These are phyloP conservation scores for Trichophyton mentagrophytes DNA, from an alignment of 2,329 filamentous ascomycete genomes.

Conservation along the genomic window DNA sequence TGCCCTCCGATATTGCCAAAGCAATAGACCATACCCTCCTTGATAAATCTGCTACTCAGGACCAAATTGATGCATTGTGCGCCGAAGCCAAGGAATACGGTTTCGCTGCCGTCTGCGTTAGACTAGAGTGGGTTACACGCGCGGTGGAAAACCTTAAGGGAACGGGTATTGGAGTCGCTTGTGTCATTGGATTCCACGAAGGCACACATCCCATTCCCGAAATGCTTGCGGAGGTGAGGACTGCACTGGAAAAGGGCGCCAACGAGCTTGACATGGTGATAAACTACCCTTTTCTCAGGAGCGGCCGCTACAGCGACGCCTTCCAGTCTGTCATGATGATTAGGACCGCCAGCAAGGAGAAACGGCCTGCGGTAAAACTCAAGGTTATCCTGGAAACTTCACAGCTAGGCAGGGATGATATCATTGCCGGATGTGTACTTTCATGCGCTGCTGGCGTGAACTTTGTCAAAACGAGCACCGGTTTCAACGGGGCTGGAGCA, in stretches of 20 bases:
- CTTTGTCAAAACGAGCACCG: slow-evolving; percentile 50
- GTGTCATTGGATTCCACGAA: slow-evolving; percentile 49
- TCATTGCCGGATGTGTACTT: slow-evolving; percentile 42
- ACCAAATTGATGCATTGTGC: slow-evolving; percentile 43
- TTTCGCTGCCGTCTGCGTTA: slow-evolving; percentile 44
- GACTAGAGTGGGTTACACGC: slow-evolving; percentile 39
- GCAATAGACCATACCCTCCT: slow-evolving; percentile 35
- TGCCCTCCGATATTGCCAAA: slow-evolving; percentile 20
- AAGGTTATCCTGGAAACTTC: slow-evolving; percentile 51
- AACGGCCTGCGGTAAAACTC: slow-evolving; percentile 24
- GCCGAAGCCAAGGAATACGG: slow-evolving; percentile 38
- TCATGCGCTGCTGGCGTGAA: slow-evolving; percentile 42
- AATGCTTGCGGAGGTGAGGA: slow-evolving; percentile 41
- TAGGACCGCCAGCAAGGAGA: slow-evolving; percentile 26
- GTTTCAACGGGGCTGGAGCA: slow-evolving; percentile 45
- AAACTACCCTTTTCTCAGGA: slow-evolving; percentile 39
- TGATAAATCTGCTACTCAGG: slow-evolving; percentile 30
- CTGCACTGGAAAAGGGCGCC: slow-evolving; percentile 40
- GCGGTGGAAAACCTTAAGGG: slow-evolving; percentile 37
- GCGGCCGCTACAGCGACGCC: slow-evolving; percentile 36
- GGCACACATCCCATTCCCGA: slow-evolving; percentile 41
- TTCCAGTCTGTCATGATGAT: slow-evolving; percentile 43
- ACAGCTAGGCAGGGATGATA: slow-evolving; percentile 36
- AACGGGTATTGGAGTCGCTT: slow-evolving; percentile 40
- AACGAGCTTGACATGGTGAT: slow-evolving; percentile 48